Conservation (phyloP, 148 eudicot species). For the Fagopyrum homotropicum region DNA sequence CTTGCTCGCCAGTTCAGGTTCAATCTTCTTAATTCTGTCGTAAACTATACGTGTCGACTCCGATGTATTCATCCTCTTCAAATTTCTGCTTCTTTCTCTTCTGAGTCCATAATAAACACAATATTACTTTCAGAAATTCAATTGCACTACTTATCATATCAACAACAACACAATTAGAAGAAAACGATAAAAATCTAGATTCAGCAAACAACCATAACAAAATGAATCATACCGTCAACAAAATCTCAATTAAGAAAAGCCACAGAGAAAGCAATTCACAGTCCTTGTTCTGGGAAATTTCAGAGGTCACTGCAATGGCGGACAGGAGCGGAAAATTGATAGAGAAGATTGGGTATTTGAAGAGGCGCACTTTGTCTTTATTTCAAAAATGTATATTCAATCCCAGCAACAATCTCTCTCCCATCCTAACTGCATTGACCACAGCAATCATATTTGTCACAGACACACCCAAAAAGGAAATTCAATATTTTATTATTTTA, state of each 20-base stretch:
- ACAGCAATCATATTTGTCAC: slow-evolving; percentile 8
- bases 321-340: not conserved
- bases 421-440: slow-evolving; percentile 14
- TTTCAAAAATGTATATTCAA: not conserved
- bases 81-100: not conserved
- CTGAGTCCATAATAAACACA: no score
- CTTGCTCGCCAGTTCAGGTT: slow-evolving; percentile 54
- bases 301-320: not conserved
- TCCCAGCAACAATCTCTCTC: slow-evolving; percentile 9
- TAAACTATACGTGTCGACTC: slow-evolving; percentile 41
- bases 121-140: no score
- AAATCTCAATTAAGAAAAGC: no score
- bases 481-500: not conserved
- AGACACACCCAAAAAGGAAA: not conserved
- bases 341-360: slow-evolving; percentile 13
- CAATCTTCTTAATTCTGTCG: slow-evolving; percentile 46
- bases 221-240: no score
- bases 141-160: no score
- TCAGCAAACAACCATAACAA: no score
- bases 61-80: slow-evolving; percentile 44
- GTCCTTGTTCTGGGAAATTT: not conserved
- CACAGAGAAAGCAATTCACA: not conserved
- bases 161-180: no score
- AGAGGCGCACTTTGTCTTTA: slow-evolving; percentile 14
- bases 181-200: no score